Evolutionary conservation across 2,329 filamentous ascomycete species (phyloP).

Genomic region (Cladophialophora chaetospira): DNA sequence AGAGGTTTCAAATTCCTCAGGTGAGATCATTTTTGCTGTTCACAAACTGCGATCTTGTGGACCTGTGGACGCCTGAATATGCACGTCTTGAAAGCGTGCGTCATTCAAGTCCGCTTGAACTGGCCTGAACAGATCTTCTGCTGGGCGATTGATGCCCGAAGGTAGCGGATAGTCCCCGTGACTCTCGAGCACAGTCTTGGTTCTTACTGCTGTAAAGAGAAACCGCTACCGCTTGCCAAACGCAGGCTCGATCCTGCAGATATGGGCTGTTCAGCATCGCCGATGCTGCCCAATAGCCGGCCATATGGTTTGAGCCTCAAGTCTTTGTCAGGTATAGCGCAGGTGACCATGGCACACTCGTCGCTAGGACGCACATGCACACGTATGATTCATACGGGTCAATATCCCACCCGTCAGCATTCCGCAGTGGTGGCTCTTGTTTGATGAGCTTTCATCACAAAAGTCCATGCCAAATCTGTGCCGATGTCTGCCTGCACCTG

Average conservation of each 20-base stretch:
- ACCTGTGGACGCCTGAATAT: constrained; percentile 8
- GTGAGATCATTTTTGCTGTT: background rate
- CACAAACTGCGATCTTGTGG: too few species aligned
- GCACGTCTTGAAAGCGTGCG: constrained; percentile 1
- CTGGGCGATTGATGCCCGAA: background rate
- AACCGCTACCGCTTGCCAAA: constrained; percentile 3
- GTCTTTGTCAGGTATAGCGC: constrained; percentile 1
- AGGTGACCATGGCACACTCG: background rate
- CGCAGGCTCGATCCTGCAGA: background rate
- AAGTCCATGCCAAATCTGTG: background rate
- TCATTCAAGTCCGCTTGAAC: constrained; percentile 3
- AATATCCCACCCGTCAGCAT: background rate
- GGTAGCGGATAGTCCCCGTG: constrained; percentile 1
- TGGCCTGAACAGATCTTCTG: background rate
- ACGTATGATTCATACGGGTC: background rate
- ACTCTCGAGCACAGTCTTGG: background rate
- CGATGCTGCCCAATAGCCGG: background rate
- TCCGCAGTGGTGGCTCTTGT: background rate
- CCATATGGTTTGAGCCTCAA: background rate
- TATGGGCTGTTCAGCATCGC: background rate
- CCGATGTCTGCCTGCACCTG: background rate
- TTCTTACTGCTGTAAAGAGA: background rate
- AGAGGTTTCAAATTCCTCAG: background rate
- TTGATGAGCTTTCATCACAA: background rate
- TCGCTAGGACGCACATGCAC: background rate